Evolutionary conservation across 2,329 filamentous ascomycete species (phyloP).

Genomic region (Metarhizium sp.): DNA sequence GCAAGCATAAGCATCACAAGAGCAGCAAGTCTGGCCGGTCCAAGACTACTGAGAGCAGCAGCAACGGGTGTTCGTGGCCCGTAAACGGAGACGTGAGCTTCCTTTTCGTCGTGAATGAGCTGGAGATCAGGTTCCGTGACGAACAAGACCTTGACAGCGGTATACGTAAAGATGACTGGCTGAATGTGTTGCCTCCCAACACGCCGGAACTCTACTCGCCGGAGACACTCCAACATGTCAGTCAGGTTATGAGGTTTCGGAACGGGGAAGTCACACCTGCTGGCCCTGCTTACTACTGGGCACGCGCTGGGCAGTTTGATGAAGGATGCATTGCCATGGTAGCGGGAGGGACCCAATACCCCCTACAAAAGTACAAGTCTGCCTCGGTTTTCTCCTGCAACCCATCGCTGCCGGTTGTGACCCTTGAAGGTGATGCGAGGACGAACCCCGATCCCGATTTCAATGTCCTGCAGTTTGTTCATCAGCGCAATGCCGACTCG

Average conservation of each 20-base stretch:
- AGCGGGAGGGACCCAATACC: background rate
- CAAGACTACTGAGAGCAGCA: constrained; percentile 1
- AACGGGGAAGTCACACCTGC: constrained; percentile 19
- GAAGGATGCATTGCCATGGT: constrained; percentile 2
- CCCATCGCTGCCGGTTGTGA: constrained; percentile 25
- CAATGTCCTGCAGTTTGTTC: constrained; percentile 20
- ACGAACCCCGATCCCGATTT: constrained; percentile 10
- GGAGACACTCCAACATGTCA: constrained; percentile 12
- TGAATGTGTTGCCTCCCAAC: constrained; percentile 19
- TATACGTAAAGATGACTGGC: constrained; percentile 13
- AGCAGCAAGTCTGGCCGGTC: background rate
- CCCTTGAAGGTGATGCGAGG: constrained; percentile 14
- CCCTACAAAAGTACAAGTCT: constrained; percentile 13
- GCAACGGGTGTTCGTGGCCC: background rate
- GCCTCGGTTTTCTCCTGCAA: constrained; percentile 27
- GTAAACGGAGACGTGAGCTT: constrained; percentile 17
- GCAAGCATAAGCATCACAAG: constrained; percentile 2
- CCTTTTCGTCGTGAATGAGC: constrained; percentile 29
- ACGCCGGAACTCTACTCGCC: background rate
- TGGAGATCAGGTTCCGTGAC: constrained; percentile 12
- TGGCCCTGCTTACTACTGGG: constrained; percentile 7
- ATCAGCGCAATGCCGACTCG: constrained; percentile 1
- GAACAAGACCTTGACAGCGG: background rate
- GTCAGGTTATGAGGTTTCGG: constrained; percentile 26
- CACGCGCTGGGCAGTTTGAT: background rate